Base-by-base conservation (phyloP, 805 yeast species). In the Cyberlindnera nakhonratchasimensis region DNA sequence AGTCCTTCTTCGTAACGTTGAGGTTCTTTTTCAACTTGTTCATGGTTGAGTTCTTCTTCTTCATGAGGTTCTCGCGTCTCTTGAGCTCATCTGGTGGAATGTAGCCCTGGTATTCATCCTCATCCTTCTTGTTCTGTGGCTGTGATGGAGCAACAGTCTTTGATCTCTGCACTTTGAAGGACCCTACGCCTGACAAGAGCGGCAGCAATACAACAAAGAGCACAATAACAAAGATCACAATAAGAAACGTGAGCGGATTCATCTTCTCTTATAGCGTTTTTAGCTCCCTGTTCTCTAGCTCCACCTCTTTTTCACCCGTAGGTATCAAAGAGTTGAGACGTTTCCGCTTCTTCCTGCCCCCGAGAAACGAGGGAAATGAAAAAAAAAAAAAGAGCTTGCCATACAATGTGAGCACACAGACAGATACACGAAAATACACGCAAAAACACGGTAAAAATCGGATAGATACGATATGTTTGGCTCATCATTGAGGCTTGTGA, bases 151-250 rank as follows among this genome's bases (percentile, higher is more conserved):
- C 2, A n/a, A n/a, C n/a, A n/a, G n/a, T 17, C 25, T 13, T 28
- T 23, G 34, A 30, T 25, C 18, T 38, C 37, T 20, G 56, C 42
- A 38, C 53, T 30, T 68, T 65, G 49, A 69, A 64, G 4, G 65
- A 59, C 3, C 79, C 75, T 37, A 78, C 56, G 4, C 80, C 80
- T 5, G 77, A 69, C 12, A 72, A 47, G 38, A 70, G 60, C 6
- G 85, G 85, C 26, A 79, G 66, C 10, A 65, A 52, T 3, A 74
- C 55, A 18, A 72, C 53, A 0, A 64, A 62, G 11, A 74, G 59
- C 9, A 75, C 61, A 14, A 74, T 54, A 6, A 70, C 48, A n/a
- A 77, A 64, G 13, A 75, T 47, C 3, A 70, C 38, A 10, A 76
- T 25, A 23, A 68, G 63, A 2, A 66, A 53, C 34, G 38, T 26